Conservation (phyloP, 306 rosid species). For the Ziziphus jujuba region DNA sequence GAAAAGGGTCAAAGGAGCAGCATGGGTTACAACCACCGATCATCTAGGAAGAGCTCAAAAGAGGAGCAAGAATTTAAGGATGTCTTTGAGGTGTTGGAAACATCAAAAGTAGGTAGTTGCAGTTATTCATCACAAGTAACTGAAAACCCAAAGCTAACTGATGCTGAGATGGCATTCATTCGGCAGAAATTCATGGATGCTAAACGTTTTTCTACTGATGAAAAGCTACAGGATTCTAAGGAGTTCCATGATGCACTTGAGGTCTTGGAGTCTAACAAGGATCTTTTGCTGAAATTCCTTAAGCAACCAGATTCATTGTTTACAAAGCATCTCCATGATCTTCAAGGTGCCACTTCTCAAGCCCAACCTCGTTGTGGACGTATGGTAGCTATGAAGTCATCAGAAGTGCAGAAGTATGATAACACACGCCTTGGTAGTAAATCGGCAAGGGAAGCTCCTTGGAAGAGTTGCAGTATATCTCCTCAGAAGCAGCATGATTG, state of each 20-base stretch:
- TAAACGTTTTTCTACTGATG: conserved; percentile 73
- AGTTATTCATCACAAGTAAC: conserved; percentile 44
- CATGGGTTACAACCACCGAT: conserved; percentile 31
- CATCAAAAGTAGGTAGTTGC: conserved; percentile 51
- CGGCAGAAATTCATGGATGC: conserved; percentile 87
- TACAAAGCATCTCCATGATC: conserved; percentile 79
- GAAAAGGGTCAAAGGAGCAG: conserved; percentile 49
- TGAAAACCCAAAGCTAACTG: conserved; percentile 48
- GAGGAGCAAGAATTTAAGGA: conserved; percentile 83
- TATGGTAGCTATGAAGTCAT: conserved; percentile 34
- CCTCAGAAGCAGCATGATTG: conserved; percentile 48
- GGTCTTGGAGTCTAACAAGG: conserved; percentile 82
- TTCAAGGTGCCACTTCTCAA: conserved; percentile 47
- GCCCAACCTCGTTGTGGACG: conserved; percentile 47
- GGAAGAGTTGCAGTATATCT: conserved; percentile 39
- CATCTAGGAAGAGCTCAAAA: conserved; percentile 60
- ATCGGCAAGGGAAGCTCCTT: conserved; percentile 43
- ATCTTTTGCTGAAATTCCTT: conserved; percentile 71
- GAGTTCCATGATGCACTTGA: conserved; percentile 78
- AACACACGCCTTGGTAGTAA: conserved; percentile 39
- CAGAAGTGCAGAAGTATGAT: conserved; percentile 45
- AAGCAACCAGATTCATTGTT: conserved; percentile 87
- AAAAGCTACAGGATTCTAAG: conserved; percentile 70
- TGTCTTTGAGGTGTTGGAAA: conserved; percentile 83
- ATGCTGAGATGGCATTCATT: conserved; percentile 78